Evolutionary conservation across 1,139 yeast genomes (phyloP).

Genomic region (Saccharomyces hybrid): DNA sequence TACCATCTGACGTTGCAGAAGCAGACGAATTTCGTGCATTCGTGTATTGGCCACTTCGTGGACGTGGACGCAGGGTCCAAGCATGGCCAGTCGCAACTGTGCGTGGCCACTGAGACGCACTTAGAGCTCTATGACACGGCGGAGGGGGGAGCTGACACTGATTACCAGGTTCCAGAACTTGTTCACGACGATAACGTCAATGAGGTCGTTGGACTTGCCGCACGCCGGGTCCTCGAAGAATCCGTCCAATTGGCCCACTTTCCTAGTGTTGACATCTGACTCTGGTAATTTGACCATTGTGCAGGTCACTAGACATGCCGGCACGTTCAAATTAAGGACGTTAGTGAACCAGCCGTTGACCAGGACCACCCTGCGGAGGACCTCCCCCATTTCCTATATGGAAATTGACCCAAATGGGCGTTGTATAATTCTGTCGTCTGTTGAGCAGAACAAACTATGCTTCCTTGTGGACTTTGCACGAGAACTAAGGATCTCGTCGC

Average conservation of each 20-base stretch:
- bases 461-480: constrained; percentile 47
- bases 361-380: constrained; percentile 67
- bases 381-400: constrained; percentile 71
- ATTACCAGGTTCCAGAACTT: constrained; percentile 38
- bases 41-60: constrained; percentile 63
- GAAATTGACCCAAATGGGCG: constrained; percentile 67
- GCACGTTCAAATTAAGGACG: constrained; percentile 39
- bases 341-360: constrained; percentile 60
- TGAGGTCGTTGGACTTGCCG: constrained; percentile 32
- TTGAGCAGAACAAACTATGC: constrained; percentile 65
- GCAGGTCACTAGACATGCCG: constrained; percentile 34
- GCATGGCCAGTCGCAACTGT: constrained; percentile 33
- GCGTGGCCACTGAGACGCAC: constrained; percentile 29
- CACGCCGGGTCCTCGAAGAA: constrained; percentile 37
- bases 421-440: constrained; percentile 61
- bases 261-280: constrained; percentile 67
- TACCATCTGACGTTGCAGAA: constrained; percentile 61
- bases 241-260: constrained; percentile 46
- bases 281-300: constrained; percentile 65
- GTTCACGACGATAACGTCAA: constrained; percentile 53
- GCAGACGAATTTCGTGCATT: constrained; percentile 45
- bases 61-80: constrained; percentile 49
- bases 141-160: constrained; percentile 50
- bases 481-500: constrained; percentile 55
- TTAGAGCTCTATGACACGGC: constrained; percentile 37